These are phyloP conservation scores for Athelia psychrophila DNA, from an alignment of 1,284 basidiomycete species.

Conservation along the genomic window DNA sequence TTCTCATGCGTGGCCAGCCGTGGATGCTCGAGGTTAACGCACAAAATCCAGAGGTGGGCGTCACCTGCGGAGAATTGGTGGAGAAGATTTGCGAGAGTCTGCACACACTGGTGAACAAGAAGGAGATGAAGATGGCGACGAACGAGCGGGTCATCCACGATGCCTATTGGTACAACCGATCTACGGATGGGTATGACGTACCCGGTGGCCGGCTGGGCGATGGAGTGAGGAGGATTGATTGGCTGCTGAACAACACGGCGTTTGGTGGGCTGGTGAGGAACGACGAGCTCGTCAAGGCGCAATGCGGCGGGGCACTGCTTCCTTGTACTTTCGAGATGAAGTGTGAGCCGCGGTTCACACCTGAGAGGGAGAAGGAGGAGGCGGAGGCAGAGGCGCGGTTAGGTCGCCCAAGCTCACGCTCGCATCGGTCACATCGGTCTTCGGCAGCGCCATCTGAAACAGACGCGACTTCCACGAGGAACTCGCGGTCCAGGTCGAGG, in stretches of 20 bases:
- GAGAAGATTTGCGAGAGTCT: slow-evolving; percentile 52
- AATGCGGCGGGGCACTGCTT: slow-evolving; percentile 41
- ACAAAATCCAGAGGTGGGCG: slow-evolving; percentile 44
- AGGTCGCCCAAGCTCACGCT: too few relatives aligned
- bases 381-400: slow-evolving; percentile 13
- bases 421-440: too few relatives aligned
- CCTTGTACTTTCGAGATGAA: slow-evolving; percentile 61
- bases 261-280: slow-evolving; percentile 59
- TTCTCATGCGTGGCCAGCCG: slow-evolving; percentile 51
- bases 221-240: slow-evolving; percentile 63
- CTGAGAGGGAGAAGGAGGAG: slow-evolving; percentile 47
- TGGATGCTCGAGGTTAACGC: slow-evolving; percentile 61
- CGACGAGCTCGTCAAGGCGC: slow-evolving; percentile 38
- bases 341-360: slow-evolving; percentile 47
- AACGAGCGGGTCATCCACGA: slow-evolving; percentile 40
- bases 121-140: slow-evolving; percentile 46
- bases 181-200: slow-evolving; percentile 48
- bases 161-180: slow-evolving; percentile 64
- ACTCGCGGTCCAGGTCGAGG: too few relatives aligned
- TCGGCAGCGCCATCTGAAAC: too few relatives aligned
- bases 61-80: slow-evolving; percentile 73
- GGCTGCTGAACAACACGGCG: slow-evolving; percentile 50
- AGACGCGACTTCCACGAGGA: too few relatives aligned
- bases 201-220: slow-evolving; percentile 64
- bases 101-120: slow-evolving; percentile 43